phyloP scores from a whole-genome alignment of 495 filamentous ascomycete genomes.

The Aspergillus homomorphus region DNA sequence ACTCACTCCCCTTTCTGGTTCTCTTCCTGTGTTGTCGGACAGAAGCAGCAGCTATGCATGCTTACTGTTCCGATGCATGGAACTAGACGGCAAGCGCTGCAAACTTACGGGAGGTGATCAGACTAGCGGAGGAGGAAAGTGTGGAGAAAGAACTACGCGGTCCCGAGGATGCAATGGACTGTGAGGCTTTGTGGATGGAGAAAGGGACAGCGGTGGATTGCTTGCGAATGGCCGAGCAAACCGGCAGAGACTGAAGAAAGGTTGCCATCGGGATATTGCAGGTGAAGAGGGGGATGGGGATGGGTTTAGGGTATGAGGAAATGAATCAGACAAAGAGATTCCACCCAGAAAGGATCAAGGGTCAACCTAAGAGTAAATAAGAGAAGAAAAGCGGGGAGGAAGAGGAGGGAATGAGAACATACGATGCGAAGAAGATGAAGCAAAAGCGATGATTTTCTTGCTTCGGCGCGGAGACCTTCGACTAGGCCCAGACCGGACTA shows the following conservation, averaged over 20 bases:
- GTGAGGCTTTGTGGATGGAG: slow-evolving; percentile 23
- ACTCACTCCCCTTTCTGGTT: background rate
- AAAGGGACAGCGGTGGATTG: slow-evolving; percentile 30
- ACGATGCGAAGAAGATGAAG: slow-evolving; percentile 16
- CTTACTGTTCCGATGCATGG: slow-evolving; percentile 10
- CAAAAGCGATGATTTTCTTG: slow-evolving; percentile 26
- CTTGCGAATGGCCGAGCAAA: slow-evolving; percentile 36
- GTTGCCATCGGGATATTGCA: slow-evolving; percentile 31
- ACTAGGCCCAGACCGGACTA: slow-evolving; percentile 33
- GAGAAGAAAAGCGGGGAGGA: background rate
- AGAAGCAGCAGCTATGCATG: background rate
- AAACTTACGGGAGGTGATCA: slow-evolving; percentile 33
- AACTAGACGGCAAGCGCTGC: slow-evolving; percentile 11
- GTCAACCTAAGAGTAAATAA: slow-evolving; percentile 2
- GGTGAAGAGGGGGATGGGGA: slow-evolving; percentile 5
- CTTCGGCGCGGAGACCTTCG: slow-evolving; percentile 26
- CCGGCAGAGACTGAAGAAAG: slow-evolving; percentile 32
- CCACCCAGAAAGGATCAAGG: background rate
- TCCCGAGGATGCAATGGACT: slow-evolving; percentile 33
- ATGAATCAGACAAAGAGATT: background rate
- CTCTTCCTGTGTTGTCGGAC: background rate
- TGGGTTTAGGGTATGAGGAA: slow-evolving; percentile 4
- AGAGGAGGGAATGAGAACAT: slow-evolving; percentile 13
- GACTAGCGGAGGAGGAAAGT: slow-evolving; percentile 30
- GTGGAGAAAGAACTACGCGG: slow-evolving; percentile 35